Evolutionary conservation across 2,329 filamentous ascomycete species (phyloP), one percentile per base, ranked within the genome.

Genomic region (Acarospora socialis): DNA sequence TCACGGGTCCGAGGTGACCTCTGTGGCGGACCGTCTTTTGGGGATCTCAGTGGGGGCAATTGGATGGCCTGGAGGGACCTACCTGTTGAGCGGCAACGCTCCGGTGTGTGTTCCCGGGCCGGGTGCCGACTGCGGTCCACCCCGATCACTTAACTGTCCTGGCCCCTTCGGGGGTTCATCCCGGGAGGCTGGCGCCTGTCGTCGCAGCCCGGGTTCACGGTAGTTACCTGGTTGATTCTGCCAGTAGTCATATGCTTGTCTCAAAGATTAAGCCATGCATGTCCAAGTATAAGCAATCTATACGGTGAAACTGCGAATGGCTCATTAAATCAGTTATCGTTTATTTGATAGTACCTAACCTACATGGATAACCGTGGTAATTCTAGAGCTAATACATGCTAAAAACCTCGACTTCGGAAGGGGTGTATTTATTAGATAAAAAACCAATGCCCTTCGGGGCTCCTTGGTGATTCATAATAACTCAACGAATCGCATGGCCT

Each of bases 401-500:
- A 49, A 54, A 54, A 57, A 55, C 49, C 49, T 45, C 46, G 40
- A 60, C 47, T 56, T 48, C 44, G 41, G 46, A 49, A 59, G 46
- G 44, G 49, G 47, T 56, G 46, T 59, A 56, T 60, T 58, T 58
- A 59, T 59, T 58, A 60, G 49, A 60, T 58, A 54, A 57, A 59
- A 58, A 57, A 56, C 48, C 45, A 59, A 59, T 51, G 42, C 49
- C 47, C 43, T 54, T 49, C 44, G 46, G 43, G 42, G 44, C 39
- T 40, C 34, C 28, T 30, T 50, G 45, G 46, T 52, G 46, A 53
- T 49, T 53, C 45, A 52, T 53, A 42, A 53, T 52, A 52, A 54
- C 49, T 54, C 44, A 43, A 50, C 49, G 45, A 55, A 57, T 55
- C 45, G 48, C 46, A 55, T 52, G 47, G 46, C 46, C 46, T 56